These are phyloP conservation scores for Mucuna pruriens DNA, from an alignment of 306 rosid species.

Conservation along the genomic window DNA sequence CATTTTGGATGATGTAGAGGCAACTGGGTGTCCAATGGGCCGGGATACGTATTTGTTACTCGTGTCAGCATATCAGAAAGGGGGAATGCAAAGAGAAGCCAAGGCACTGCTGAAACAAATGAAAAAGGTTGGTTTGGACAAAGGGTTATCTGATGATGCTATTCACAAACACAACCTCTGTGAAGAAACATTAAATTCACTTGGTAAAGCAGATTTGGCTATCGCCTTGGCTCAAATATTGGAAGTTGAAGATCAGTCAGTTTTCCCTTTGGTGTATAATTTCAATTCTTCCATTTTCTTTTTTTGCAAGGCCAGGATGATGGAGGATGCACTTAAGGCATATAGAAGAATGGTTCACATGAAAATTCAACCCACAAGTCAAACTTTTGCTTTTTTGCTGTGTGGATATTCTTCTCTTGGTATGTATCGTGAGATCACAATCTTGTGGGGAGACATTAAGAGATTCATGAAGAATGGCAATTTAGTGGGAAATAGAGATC, in stretches of 20 bases:
- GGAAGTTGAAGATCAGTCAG: conserved; percentile 43
- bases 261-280: conserved; percentile 52
- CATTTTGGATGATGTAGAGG: conserved; percentile 77
- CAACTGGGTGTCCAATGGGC: conserved; percentile 53
- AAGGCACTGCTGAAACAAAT: conserved; percentile 71
- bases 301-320: conserved; percentile 89
- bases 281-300: conserved; percentile 76
- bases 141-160: conserved; percentile 47
- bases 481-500: conserved; percentile 58
- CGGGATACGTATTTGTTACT: conserved; percentile 49
- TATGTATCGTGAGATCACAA: conserved; percentile 72
- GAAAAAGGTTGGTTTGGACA: conserved; percentile 47
- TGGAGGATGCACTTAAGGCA: conserved; percentile 68
- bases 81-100: conserved; percentile 71
- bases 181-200: conserved; percentile 27
- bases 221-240: conserved; percentile 57
- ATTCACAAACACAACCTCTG: conserved; percentile 27
- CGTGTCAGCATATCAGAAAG: conserved; percentile 61
- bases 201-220: conserved; percentile 45
- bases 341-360: conserved; percentile 73
- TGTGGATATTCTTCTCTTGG: conserved; percentile 68
- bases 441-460: conserved; percentile 92
- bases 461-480: conserved; percentile 56
- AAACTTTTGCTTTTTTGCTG: conserved; percentile 62
- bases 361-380: conserved; percentile 61